Conservation (phyloP, 164 flowering plant genomes). For the Houttuynia cordata region DNA sequence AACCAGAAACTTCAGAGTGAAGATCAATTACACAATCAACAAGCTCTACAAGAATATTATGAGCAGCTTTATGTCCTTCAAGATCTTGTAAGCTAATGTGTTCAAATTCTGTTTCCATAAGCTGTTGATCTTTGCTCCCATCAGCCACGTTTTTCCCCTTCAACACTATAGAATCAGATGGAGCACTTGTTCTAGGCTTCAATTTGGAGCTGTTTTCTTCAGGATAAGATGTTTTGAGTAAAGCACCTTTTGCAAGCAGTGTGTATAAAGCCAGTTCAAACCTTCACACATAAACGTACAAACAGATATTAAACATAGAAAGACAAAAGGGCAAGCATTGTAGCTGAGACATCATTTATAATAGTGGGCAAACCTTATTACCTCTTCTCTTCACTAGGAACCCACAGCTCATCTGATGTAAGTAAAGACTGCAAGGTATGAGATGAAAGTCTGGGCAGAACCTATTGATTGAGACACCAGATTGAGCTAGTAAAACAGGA, state of each 20-base stretch:
- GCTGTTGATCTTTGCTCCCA: slow-evolving; percentile 15
- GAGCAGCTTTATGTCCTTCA: slow-evolving; percentile 27
- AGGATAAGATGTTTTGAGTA: slow-evolving; percentile 29
- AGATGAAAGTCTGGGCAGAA: slow-evolving; percentile 88
- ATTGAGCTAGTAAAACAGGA: slow-evolving; percentile 2
- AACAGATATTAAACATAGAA: background rate
- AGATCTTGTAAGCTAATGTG: slow-evolving; percentile 25
- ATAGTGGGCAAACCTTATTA: slow-evolving; percentile 16
- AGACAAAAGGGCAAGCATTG: background rate
- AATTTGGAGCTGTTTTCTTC: slow-evolving; percentile 38
- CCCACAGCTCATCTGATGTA: slow-evolving; percentile 90
- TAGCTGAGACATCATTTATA: background rate
- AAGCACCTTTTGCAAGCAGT: slow-evolving; percentile 59
- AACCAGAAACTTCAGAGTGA: slow-evolving; percentile 28
- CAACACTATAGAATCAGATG: slow-evolving; percentile 22
- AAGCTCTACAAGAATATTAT: slow-evolving; percentile 43
- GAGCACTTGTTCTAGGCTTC: slow-evolving; percentile 22
- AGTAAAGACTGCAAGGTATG: slow-evolving; percentile 82
- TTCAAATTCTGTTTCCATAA: slow-evolving; percentile 37
- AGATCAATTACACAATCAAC: slow-evolving; percentile 46
- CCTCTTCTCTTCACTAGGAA: slow-evolving; percentile 91
- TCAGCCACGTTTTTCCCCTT: slow-evolving; percentile 31
- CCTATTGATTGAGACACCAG: slow-evolving; percentile 29
- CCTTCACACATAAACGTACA: slow-evolving; percentile 24
- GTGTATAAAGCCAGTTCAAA: slow-evolving; percentile 82